Evolutionary conservation across 306 rosid genomes (phyloP), one percentile per base, ranked within the genome.

Genomic region (Rosa multiflora): DNA sequence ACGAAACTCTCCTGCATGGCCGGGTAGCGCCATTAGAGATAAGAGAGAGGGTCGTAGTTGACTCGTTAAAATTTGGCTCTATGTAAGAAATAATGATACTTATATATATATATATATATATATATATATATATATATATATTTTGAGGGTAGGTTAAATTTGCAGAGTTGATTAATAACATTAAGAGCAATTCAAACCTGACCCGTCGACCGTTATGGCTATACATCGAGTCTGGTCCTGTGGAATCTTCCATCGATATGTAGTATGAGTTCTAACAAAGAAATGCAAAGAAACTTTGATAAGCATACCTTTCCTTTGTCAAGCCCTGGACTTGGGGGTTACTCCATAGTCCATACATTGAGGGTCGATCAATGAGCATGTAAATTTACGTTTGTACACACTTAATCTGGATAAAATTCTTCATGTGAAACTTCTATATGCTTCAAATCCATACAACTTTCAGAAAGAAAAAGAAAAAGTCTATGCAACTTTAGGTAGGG

Each of bases 41-140:
- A n/a, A 2, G 11, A 63, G 39, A 63, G 20, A 13, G 11, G 43
- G 44, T 63, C 69, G 18, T 63, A 35, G 1, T 14, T 32, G 69
- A 63, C 69, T 63, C 69, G 69, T 63, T 63, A 63, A 63, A 32
- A 12, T 35, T 15, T 63, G 69, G 69, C 69, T 63, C 11, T 63
- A 32, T 32, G 39, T 29, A 62, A 12, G 40, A 23, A 26, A 62
- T 62, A 0, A 62, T 26, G 40, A 26, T 10, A 26, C 12, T 2
- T 61, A 5, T 53, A 52, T 1, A 15, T n/a, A n/a, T n/a, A n/a
- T n/a, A n/a, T n/a, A n/a, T n/a, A n/a, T n/a, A n/a, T n/a, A n/a
- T n/a, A n/a, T n/a, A n/a, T n/a, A n/a, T n/a, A n/a, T n/a, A n/a
- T n/a, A n/a, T n/a, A n/a, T 61, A 26, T 61, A 40, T 40, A 40